Conservation (phyloP, 2,329 filamentous ascomycete species). For the Fusarium penzigii region DNA sequence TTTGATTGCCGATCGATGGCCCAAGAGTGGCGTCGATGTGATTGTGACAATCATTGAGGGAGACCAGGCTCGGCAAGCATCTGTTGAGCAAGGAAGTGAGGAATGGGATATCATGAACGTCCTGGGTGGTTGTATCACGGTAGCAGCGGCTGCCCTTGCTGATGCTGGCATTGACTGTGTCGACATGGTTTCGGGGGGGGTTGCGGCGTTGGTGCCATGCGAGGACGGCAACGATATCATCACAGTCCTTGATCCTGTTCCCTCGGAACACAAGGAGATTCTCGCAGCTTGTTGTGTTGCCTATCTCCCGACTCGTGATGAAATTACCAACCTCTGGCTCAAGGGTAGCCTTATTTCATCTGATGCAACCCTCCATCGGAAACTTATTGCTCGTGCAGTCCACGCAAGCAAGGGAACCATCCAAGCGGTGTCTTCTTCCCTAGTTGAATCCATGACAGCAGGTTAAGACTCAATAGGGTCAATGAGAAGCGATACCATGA, state of each 20-base stretch:
- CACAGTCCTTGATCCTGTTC: constrained; percentile 77
- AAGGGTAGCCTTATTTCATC: constrained; percentile 65
- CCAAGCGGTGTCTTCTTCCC: constrained; percentile 33
- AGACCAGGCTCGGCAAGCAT: constrained; percentile 71
- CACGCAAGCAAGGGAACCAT: constrained; percentile 42
- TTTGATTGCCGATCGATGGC: constrained; percentile 92
- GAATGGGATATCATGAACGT: constrained; percentile 92
- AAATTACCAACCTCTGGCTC: constrained; percentile 93
- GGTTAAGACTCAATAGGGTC: constrained; percentile 8
- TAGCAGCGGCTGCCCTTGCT: constrained; percentile 86
- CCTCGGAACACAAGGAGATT: constrained; percentile 76
- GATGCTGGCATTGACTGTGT: constrained; percentile 97
- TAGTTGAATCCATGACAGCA: constrained; percentile 38
- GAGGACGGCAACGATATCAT: constrained; percentile 38
- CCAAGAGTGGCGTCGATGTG: constrained; percentile 97
- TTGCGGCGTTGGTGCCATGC: constrained; percentile 71
- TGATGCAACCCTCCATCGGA: constrained; percentile 32
- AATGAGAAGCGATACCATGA: neutral
- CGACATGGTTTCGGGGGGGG: constrained; percentile 84
- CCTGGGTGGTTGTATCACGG: constrained; percentile 87
- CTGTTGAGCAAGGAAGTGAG: constrained; percentile 53
- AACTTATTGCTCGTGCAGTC: constrained; percentile 42
- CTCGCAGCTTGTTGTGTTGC: constrained; percentile 85
- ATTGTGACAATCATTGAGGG: constrained; percentile 92
- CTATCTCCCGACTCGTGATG: constrained; percentile 83